Evolutionary conservation across 768 basidiomycete species (phyloP).

Genomic region (Jaapia argillacea): DNA sequence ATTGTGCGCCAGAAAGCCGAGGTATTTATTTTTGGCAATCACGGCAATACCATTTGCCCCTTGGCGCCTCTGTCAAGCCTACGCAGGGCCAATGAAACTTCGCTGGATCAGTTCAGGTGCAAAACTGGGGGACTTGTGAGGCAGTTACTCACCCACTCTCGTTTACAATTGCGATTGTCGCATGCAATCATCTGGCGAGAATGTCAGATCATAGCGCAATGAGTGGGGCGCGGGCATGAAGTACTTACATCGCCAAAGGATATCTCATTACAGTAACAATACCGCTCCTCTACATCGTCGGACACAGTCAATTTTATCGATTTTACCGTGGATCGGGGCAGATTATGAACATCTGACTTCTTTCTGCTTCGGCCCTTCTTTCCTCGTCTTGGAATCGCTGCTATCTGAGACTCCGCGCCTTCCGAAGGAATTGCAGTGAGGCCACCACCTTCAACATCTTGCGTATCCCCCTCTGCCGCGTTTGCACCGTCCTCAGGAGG

Average conservation of each 20-base stretch:
- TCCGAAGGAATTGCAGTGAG: neutral
- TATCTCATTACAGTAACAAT: constrained; percentile 75
- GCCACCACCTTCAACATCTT: neutral
- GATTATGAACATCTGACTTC: neutral
- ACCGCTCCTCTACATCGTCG: constrained; percentile 40
- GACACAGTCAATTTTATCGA: constrained; percentile 29
- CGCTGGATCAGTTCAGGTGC: neutral
- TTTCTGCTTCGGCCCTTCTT: constrained; percentile 10
- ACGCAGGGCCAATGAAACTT: constrained; percentile 73
- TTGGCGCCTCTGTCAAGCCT: constrained; percentile 47
- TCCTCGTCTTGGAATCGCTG: constrained; percentile 12
- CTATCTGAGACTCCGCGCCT: neutral
- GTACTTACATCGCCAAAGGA: constrained; percentile 69
- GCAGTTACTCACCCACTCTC: constrained; percentile 67
- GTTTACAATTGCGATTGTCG: constrained; percentile 57
- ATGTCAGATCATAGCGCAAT: constrained; percentile 1
- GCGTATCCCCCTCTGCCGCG: constrained; percentile 1
- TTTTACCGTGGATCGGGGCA: constrained; percentile 11
- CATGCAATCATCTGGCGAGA: constrained; percentile 86
- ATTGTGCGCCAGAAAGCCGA: too few species aligned
- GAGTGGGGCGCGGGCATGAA: neutral
- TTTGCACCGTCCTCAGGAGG: constrained; percentile 22
- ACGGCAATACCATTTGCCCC: constrained; percentile 61
- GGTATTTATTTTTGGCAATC: constrained; percentile 43
- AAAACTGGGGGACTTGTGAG: neutral